Percentiles rank a stretch among this genome's conserved stretches.
Conservation (phyloP, 176 grass and related monocot species). For the Thinopyrum elongatum region DNA sequence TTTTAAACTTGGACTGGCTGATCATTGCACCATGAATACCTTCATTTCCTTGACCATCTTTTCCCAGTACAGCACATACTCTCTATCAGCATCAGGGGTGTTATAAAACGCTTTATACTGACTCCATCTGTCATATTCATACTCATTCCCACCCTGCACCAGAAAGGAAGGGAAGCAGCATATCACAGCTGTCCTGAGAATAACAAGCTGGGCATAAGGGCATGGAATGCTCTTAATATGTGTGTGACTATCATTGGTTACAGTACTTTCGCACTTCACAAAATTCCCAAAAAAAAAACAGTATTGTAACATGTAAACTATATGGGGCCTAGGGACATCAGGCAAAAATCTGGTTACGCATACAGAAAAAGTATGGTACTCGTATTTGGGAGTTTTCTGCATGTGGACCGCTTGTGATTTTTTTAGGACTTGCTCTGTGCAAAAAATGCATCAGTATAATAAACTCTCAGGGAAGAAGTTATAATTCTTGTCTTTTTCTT, state of each 20-base stretch:
- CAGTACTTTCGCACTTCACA: neutral
- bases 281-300: too few relatives aligned
- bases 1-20: neutral
- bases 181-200: neutral
- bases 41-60: neutral
- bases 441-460: too few relatives aligned
- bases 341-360: neutral
- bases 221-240: neutral
- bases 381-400: too few relatives aligned
- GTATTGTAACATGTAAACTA: neutral
- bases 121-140: too few relatives aligned
- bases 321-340: neutral
- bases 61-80: conserved; percentile 18
- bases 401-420: too few relatives aligned
- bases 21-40: conserved; percentile 2
- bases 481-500: neutral
- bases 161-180: neutral
- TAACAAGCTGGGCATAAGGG: neutral
- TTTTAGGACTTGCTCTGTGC: too few relatives aligned
- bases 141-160: neutral
- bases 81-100: neutral
- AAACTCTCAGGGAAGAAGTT: too few relatives aligned
- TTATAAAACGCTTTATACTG: neutral
- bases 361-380: too few relatives aligned
- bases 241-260: neutral